A percentile compares a stretch with the other conserved stretches of the same genome.
phyloP scores from a whole-genome alignment of 345 rosid genomes.

The Xanthoceras sorbifolium region DNA sequence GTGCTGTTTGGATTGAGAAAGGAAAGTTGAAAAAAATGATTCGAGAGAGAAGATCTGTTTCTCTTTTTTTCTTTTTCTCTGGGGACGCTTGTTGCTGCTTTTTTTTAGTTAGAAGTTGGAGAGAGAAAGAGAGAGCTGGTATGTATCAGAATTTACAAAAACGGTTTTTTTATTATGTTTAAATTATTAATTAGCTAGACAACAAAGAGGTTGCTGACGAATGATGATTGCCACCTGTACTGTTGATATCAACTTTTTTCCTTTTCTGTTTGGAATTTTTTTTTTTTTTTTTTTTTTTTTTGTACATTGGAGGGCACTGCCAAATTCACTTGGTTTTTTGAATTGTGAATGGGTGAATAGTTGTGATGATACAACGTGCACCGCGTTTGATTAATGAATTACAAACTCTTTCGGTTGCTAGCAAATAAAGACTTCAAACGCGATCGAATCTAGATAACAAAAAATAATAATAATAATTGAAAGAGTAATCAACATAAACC shows the following conservation, averaged over 20 bases:
- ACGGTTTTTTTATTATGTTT: neutral
- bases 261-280: slow-evolving; percentile 8
- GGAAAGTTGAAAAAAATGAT: slow-evolving; percentile 10
- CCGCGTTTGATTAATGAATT: no score
- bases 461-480: neutral
- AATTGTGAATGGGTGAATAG: no score
- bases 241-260: neutral
- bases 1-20: neutral
- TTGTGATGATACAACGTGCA: no score
- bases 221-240: slow-evolving; percentile 6
- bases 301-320: no score
- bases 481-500: neutral
- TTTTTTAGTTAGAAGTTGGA: neutral
- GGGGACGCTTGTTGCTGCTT: neutral
- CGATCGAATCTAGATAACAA: no score
- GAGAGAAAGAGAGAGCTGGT: neutral
- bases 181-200: slow-evolving; percentile 34
- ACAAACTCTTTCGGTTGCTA: no score
- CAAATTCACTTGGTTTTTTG: no score
- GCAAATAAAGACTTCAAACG: neutral
- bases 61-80: neutral
- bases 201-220: slow-evolving; percentile 26
- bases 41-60: slow-evolving; percentile 16
- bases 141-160: neutral
- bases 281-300: neutral